Percentiles rank a stretch among this genome's conserved stretches.
These are phyloP conservation scores for Botrytis hyacinthi DNA, from an alignment of 2,329 filamentous ascomycete species.

Conservation along the genomic window DNA sequence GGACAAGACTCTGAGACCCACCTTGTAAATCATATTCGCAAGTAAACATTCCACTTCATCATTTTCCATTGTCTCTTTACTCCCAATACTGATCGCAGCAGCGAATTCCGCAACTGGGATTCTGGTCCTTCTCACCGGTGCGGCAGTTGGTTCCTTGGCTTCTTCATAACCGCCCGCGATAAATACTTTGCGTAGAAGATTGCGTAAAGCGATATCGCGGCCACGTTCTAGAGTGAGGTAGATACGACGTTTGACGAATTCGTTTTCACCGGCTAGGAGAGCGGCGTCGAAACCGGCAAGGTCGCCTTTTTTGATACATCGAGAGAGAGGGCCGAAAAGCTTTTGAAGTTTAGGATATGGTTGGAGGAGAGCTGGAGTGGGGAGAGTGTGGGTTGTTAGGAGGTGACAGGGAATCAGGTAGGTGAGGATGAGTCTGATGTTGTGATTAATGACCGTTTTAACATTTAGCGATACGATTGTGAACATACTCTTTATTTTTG, in stretches of 20 bases:
- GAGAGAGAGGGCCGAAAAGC: conserved; percentile 74
- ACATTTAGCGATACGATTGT: neutral
- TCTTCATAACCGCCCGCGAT: conserved; percentile 79
- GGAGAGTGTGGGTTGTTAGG: conserved; percentile 82
- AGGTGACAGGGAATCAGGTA: conserved; percentile 94
- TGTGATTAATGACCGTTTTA: conserved; percentile 21
- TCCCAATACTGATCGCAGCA: conserved; percentile 75
- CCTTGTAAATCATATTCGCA: conserved; percentile 98
- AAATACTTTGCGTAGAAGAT: conserved; percentile 89
- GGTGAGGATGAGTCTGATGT: conserved; percentile 74
- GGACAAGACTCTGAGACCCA: conserved; percentile 43
- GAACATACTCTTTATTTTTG: conserved; percentile 68
- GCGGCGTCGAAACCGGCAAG: conserved; percentile 81
- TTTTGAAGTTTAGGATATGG: conserved; percentile 73
- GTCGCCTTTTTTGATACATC: conserved; percentile 79
- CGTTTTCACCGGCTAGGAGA: conserved; percentile 77
- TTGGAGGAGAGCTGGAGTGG: conserved; percentile 66
- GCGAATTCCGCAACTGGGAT: conserved; percentile 82
- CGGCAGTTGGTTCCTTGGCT: conserved; percentile 63
- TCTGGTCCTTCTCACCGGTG: conserved; percentile 67
- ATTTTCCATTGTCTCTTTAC: conserved; percentile 65
- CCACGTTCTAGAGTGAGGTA: conserved; percentile 92
- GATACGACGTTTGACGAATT: conserved; percentile 89
- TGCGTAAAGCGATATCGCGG: conserved; percentile 86
- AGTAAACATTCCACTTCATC: conserved; percentile 96